phyloP scores from a whole-genome alignment of 2,329 filamentous ascomycete genomes.

The Alternaria postmessia region DNA sequence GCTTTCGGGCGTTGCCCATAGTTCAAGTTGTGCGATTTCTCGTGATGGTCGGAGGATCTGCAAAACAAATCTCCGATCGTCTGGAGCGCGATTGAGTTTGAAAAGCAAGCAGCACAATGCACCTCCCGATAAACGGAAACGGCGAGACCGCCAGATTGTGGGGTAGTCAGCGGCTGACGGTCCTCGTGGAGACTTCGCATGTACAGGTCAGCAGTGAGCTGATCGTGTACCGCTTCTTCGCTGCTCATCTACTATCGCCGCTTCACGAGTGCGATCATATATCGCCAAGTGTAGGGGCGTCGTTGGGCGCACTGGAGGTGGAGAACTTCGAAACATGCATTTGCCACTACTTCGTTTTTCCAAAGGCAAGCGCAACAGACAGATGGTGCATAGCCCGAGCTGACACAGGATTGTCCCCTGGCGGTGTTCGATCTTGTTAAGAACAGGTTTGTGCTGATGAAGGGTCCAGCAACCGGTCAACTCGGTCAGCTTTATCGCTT shows the following conservation, averaged over 20 bases:
- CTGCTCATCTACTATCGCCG: constrained; percentile 3
- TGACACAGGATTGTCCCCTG: neutral
- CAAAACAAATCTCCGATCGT: constrained; percentile 16
- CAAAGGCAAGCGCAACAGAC: neutral
- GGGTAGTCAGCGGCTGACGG: constrained; percentile 27
- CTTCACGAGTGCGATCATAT: neutral
- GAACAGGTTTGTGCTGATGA: constrained; percentile 13
- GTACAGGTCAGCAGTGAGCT: constrained; percentile 20
- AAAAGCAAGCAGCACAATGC: constrained; percentile 19
- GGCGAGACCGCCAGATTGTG: constrained; percentile 28
- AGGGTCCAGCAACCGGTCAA: constrained; percentile 14
- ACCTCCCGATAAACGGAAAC: constrained; percentile 17
- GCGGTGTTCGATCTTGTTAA: neutral
- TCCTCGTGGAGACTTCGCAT: constrained; percentile 18
- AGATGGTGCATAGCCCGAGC: neutral
- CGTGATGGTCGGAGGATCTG: constrained; percentile 6
- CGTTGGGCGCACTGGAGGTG: neutral
- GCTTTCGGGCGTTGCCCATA: constrained; percentile 1
- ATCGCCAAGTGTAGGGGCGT: neutral
- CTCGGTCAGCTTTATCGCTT: neutral
- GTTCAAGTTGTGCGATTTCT: constrained; percentile 3
- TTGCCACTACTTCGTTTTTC: neutral
- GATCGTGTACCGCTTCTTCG: constrained; percentile 9
- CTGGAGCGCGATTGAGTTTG: constrained; percentile 15
- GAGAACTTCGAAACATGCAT: neutral